These are phyloP conservation scores for Saccharomyces hybrid DNA, from an alignment of 1,139 yeast genomes.

Conservation along the genomic window DNA sequence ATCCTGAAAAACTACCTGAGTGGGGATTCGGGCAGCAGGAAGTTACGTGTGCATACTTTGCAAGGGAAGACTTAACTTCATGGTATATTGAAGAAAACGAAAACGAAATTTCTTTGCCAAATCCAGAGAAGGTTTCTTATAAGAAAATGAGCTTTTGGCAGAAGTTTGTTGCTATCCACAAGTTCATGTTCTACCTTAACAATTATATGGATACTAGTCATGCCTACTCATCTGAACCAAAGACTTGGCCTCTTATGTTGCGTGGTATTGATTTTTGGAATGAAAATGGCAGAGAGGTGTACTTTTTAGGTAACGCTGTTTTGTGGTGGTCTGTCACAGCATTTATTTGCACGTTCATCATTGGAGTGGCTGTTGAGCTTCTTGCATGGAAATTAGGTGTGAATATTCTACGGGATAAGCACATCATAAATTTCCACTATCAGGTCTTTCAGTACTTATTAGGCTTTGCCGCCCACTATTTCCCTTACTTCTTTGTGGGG, in stretches of 20 bases:
- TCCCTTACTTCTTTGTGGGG: slow-evolving; percentile 88
- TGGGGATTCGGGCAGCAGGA: slow-evolving; percentile 98
- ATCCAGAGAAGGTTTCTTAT: slow-evolving; percentile 54
- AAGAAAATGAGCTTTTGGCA: slow-evolving; percentile 53
- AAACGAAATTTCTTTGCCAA: slow-evolving; percentile 39
- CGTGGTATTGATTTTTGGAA: slow-evolving; percentile 97
- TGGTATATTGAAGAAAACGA: slow-evolving; percentile 86
- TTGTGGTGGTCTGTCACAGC: slow-evolving; percentile 83
- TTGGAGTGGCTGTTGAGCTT: slow-evolving; percentile 47
- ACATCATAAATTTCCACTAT: slow-evolving; percentile 61
- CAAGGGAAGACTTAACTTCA: slow-evolving; percentile 60
- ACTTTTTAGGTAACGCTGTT: slow-evolving; percentile 83
- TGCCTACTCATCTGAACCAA: slow-evolving; percentile 69
- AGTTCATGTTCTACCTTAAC: slow-evolving; percentile 88
- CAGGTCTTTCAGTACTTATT: slow-evolving; percentile 59
- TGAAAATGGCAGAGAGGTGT: slow-evolving; percentile 65
- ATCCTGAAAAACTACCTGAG: slow-evolving; percentile 75
- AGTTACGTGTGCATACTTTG: slow-evolving; percentile 84
- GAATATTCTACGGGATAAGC: slow-evolving; percentile 41
- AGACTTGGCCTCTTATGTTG: slow-evolving; percentile 77
- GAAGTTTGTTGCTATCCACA: slow-evolving; percentile 71
- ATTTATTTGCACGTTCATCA: slow-evolving; percentile 45
- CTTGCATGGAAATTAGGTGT: slow-evolving; percentile 73
- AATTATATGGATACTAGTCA: slow-evolving; percentile 46
- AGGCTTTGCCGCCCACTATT: slow-evolving; percentile 81